Evolutionary conservation across 1,139 yeast species (phyloP).

Genomic region (Geotrichum siamense): DNA sequence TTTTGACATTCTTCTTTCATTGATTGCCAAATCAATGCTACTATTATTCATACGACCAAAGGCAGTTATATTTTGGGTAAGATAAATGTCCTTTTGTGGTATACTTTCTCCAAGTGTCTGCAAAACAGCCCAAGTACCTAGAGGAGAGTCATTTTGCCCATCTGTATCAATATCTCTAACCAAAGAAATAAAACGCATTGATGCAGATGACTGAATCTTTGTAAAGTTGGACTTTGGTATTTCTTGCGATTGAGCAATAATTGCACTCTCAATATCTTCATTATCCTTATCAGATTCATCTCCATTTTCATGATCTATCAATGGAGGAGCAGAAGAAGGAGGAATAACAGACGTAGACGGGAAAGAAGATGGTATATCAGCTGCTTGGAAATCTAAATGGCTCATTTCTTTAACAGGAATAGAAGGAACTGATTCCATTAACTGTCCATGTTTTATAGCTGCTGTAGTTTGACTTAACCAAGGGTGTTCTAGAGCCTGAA

Average conservation of each 20-base stretch:
- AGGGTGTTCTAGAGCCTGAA: slow-evolving; percentile 61
- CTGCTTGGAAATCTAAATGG: slow-evolving; percentile 5
- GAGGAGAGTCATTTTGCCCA: slow-evolving; percentile 30
- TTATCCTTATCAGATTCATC: slow-evolving; percentile 11
- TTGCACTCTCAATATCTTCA: slow-evolving; percentile 8
- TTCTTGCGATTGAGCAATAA: slow-evolving; percentile 6
- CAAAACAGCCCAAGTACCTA: slow-evolving; percentile 46
- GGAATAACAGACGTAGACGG: not conserved
- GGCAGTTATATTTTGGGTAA: slow-evolving; percentile 32
- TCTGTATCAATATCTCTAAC: slow-evolving; percentile 25
- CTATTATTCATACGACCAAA: slow-evolving; percentile 31
- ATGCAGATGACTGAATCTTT: not conserved
- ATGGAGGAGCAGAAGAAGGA: slow-evolving; percentile 3
- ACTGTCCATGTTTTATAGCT: slow-evolving; percentile 2
- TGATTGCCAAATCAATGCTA: slow-evolving; percentile 46
- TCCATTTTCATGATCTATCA: slow-evolving; percentile 2
- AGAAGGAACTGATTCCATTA: not conserved
- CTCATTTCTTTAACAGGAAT: slow-evolving; percentile 9
- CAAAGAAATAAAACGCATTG: slow-evolving; percentile 12
- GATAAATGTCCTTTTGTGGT: slow-evolving; percentile 43
- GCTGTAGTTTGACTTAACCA: slow-evolving; percentile 41
- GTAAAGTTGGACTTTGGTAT: slow-evolving; percentile 1
- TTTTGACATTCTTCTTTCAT: slow-evolving; percentile 74
- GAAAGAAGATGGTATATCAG: not conserved
- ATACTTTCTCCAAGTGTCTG: slow-evolving; percentile 40